Conservation (phyloP, 495 filamentous ascomycete genomes). For the Podospora didyma region DNA sequence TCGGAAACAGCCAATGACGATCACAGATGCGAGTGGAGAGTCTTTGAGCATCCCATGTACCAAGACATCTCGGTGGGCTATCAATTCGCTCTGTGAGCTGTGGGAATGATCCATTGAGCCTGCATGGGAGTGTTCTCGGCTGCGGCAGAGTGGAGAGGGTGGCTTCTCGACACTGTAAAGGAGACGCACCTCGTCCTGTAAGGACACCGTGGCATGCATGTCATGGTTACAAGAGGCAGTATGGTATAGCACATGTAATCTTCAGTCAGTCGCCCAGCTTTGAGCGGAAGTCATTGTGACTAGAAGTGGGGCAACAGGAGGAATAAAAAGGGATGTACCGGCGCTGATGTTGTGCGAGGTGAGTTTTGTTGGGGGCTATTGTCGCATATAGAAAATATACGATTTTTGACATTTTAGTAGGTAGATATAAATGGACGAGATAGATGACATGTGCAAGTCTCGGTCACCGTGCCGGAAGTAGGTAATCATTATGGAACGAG, state of each 20-base stretch:
- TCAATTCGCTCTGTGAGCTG: slow-evolving; percentile 24
- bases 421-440: too few relatives aligned
- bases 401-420: too few relatives aligned
- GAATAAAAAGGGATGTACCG: too few relatives aligned
- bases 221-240: too few relatives aligned
- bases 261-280: too few relatives aligned
- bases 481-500: background rate
- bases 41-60: slow-evolving; percentile 28
- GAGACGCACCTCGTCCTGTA: background rate
- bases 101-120: background rate
- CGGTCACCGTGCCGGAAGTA: background rate
- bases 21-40: slow-evolving; percentile 18
- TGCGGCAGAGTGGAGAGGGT: background rate
- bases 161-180: background rate
- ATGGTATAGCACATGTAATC: too few relatives aligned
- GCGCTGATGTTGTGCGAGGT: too few relatives aligned
- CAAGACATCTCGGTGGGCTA: slow-evolving; percentile 26
- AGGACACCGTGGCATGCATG: slow-evolving; percentile 3
- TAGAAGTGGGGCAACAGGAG: too few relatives aligned
- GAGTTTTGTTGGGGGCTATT: too few relatives aligned
- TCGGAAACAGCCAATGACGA: background rate
- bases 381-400: too few relatives aligned
- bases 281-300: too few relatives aligned
- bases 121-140: background rate
- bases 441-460: too few relatives aligned